Conservation (phyloP, 768 basidiomycete species). For the Kwoniella europaea region DNA sequence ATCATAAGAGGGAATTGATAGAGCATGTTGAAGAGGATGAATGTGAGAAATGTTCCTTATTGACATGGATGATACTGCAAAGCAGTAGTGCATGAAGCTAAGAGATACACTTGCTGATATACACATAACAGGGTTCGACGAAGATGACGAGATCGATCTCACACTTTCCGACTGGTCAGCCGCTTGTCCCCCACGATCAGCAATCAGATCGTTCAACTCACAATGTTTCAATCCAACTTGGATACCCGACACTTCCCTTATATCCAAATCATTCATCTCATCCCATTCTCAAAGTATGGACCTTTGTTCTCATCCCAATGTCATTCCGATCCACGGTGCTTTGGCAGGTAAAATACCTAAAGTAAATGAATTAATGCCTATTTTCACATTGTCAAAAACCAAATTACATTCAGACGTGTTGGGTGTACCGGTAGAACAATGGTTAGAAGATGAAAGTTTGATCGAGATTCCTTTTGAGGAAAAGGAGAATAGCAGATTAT, state of each 20-base stretch:
- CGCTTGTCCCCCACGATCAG: slow-evolving; percentile 29
- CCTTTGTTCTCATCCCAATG: slow-evolving; percentile 29
- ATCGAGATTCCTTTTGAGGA: slow-evolving; percentile 47
- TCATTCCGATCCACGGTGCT: slow-evolving; percentile 27
- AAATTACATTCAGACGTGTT: slow-evolving; percentile 33
- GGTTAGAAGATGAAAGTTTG: slow-evolving; percentile 16
- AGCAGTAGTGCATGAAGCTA: too few relatives aligned
- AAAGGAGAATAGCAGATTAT: slow-evolving; percentile 36
- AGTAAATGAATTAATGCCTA: slow-evolving; percentile 18
- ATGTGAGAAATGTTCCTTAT: slow-evolving; percentile 18
- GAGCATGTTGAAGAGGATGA: slow-evolving; percentile 35
- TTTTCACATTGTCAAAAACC: slow-evolving; percentile 35
- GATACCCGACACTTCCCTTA: slow-evolving; percentile 15
- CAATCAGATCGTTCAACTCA: slow-evolving; percentile 8
- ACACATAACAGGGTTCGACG: slow-evolving; percentile 9
- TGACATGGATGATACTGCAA: too few relatives aligned
- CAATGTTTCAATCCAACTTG: background rate
- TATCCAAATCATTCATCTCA: slow-evolving; percentile 39
- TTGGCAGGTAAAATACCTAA: slow-evolving; percentile 18
- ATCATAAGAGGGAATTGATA: slow-evolving; percentile 32
- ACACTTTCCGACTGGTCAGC: slow-evolving; percentile 30
- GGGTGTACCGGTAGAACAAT: slow-evolving; percentile 36
- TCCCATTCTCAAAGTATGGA: slow-evolving; percentile 40
- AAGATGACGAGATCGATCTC: slow-evolving; percentile 26
- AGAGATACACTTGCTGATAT: background rate